Evolutionary conservation across 108 stramenopile species (phyloP).

Genomic region (Craspedostauros australis): DNA sequence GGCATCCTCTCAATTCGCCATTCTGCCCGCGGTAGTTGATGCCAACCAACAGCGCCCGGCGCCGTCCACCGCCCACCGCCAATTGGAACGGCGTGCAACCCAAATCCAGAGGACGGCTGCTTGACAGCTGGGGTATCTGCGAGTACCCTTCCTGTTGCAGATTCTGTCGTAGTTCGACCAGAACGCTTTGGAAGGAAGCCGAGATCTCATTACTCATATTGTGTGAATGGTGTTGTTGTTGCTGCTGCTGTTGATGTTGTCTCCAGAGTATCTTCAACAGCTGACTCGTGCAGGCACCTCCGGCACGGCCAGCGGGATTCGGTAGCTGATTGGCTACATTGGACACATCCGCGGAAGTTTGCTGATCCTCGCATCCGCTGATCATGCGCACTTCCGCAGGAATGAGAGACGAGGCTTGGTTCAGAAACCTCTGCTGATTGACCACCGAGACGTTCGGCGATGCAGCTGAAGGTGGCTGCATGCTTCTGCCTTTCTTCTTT

Average conservation of each 20-base stretch:
- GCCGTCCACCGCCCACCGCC: slow-evolving; percentile 29
- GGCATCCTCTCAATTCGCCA: slow-evolving; percentile 74
- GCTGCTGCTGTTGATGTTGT: no score
- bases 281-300: slow-evolving; percentile 79
- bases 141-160: slow-evolving; percentile 27
- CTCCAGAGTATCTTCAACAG: no score
- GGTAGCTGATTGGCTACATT: slow-evolving; percentile 32
- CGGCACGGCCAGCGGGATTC: slow-evolving; percentile 47
- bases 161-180: slow-evolving; percentile 32
- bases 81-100: slow-evolving; percentile 18
- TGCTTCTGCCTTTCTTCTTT: neutral
- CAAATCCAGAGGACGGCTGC: slow-evolving; percentile 24
- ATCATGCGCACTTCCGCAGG: slow-evolving; percentile 60
- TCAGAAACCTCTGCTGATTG: neutral
- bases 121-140: slow-evolving; percentile 47
- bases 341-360: slow-evolving; percentile 22
- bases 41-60: slow-evolving; percentile 62
- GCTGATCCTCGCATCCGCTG: slow-evolving; percentile 33
- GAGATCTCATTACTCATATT: no score
- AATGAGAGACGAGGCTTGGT: slow-evolving; percentile 10
- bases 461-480: neutral
- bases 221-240: no score
- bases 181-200: slow-evolving; percentile 58
- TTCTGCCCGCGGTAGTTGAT: slow-evolving; percentile 81
- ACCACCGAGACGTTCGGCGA: neutral